These are phyloP conservation scores for Aspergillus hancockii DNA, from an alignment of 495 filamentous ascomycete genomes.

Conservation along the genomic window DNA sequence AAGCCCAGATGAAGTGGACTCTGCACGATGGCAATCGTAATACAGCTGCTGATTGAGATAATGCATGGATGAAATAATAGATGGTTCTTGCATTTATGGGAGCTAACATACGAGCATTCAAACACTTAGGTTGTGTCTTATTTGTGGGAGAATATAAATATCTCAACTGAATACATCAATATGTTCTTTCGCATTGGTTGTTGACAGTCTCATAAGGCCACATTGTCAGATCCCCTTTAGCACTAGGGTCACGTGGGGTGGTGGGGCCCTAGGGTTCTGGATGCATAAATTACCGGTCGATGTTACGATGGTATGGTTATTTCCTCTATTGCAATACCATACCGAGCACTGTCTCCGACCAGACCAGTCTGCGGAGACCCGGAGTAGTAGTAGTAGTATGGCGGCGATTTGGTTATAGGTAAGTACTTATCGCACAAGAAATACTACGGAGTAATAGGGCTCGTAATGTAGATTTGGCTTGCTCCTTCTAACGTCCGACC, in stretches of 20 bases:
- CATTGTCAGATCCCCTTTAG: conserved; percentile 18
- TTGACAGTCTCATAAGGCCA: conserved; percentile 18
- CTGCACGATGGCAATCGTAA: conserved; percentile 6
- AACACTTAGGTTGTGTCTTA: neutral
- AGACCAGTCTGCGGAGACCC: too few relatives aligned
- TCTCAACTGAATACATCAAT: neutral
- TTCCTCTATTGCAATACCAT: conserved; percentile 6
- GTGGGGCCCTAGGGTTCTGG: conserved; percentile 18
- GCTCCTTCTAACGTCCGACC: too few relatives aligned
- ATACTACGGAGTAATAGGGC: too few relatives aligned
- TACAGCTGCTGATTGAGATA: neutral
- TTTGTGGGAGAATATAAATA: neutral
- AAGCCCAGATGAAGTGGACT: neutral
- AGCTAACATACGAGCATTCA: neutral
- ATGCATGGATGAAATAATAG: neutral
- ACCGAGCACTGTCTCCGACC: neutral
- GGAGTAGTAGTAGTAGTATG: too few relatives aligned
- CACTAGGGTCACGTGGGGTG: conserved; percentile 20
- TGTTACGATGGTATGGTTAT: neutral
- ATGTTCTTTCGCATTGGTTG: neutral
- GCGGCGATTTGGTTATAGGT: too few relatives aligned
- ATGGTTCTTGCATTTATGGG: neutral
- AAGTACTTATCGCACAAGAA: too few relatives aligned
- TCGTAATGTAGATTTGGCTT: too few relatives aligned
- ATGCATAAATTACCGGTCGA: conserved; percentile 17